A percentile compares a stretch with the other conserved stretches of the same genome.
These are phyloP conservation scores for Graphiopsis chlorocephala DNA, from an alignment of 2,329 filamentous ascomycete genomes.

Conservation along the genomic window DNA sequence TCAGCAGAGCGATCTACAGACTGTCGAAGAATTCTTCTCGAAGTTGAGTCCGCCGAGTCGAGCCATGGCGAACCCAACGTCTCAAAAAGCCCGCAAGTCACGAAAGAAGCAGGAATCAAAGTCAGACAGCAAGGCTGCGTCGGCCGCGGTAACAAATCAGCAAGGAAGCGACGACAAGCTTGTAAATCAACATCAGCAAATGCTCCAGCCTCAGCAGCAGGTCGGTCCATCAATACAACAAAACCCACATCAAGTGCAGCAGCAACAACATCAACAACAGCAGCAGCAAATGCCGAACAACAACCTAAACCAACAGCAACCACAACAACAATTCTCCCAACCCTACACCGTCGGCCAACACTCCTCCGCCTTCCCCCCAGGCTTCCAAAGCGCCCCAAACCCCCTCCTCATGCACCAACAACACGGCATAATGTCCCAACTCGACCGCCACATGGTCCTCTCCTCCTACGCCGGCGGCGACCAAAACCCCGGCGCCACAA, in stretches of 20 bases:
- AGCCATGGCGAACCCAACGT: slow-evolving; percentile 34
- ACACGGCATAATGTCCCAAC: slow-evolving; percentile 60
- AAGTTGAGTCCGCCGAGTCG: slow-evolving; percentile 63
- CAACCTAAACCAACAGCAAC: slow-evolving; percentile 7
- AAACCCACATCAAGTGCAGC: slow-evolving; percentile 23
- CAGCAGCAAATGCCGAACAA: background rate
- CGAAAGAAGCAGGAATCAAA: slow-evolving; percentile 33
- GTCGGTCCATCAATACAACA: slow-evolving; percentile 19
- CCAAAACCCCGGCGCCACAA: slow-evolving; percentile 34
- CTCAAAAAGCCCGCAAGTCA: slow-evolving; percentile 49
- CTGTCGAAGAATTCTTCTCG: slow-evolving; percentile 90
- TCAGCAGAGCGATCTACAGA: slow-evolving; percentile 85
- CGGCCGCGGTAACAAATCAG: slow-evolving; percentile 21
- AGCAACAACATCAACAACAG: slow-evolving; percentile 21
- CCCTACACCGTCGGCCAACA: slow-evolving; percentile 40
- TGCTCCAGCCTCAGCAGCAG: slow-evolving; percentile 21
- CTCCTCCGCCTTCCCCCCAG: slow-evolving; percentile 43
- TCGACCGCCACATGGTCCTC: slow-evolving; percentile 74
- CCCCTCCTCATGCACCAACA: slow-evolving; percentile 31
- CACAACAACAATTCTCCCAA: slow-evolving; percentile 18
- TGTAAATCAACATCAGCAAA: slow-evolving; percentile 27
- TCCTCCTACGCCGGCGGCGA: slow-evolving; percentile 64
- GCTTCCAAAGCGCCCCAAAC: slow-evolving; percentile 31
- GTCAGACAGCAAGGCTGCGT: slow-evolving; percentile 23
- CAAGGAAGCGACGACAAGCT: slow-evolving; percentile 19